Base-by-base conservation (phyloP, 495 filamentous ascomycete species). In the Aspergillus avenaceus region DNA sequence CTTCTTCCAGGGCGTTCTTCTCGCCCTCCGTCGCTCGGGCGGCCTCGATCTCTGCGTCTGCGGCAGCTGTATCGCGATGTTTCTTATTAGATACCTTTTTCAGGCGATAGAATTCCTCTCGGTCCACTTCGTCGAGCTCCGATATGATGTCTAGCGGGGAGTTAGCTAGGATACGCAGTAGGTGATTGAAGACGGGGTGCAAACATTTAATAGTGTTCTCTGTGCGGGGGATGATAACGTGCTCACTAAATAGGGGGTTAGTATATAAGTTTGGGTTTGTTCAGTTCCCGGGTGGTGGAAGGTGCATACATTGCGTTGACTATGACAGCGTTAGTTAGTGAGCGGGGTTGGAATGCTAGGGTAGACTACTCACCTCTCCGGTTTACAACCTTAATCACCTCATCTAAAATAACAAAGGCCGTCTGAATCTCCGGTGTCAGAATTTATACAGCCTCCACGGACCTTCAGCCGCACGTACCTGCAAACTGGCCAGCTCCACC, bases 21-120 rank as follows among this genome's bases (percentile, higher is more conserved):
- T 74, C 64, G 23, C 69, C 74, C 42, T 71, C 70, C 48, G 60
- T 76, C 58, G 78, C 76, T 46, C 73, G 81, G 64, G 78, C 81
- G 8, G 69, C 69, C 49, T 81, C 77, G 67, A 87, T 84, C 65
- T 90, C 86, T 34, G 84, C 84, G 54, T 91, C 87, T 43, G 80
- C 81, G 8, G 79, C 84, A 3, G 86, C 87, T 14, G 65, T 84
- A 47, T 95, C 91, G 57, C 90, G 73, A 63, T 95, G 87, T 63
- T 98, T 98, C 74, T 97, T 97, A 60, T 79, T 81, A n/a, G 90
- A 90, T 19, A 96, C 92, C 77, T 99, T 99, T 76, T 97, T 99
- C 59, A 99, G 73, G 44, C 93, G 83, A 68, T 95, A 98, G 71
- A 99, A 99, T 60, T 99, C 93, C 67, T 99, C 93, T 73, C 93